Percentiles rank a stretch among this genome's conserved stretches.
phyloP scores from a whole-genome alignment of 768 basidiomycete species.

The Cubamyces lactineus region DNA sequence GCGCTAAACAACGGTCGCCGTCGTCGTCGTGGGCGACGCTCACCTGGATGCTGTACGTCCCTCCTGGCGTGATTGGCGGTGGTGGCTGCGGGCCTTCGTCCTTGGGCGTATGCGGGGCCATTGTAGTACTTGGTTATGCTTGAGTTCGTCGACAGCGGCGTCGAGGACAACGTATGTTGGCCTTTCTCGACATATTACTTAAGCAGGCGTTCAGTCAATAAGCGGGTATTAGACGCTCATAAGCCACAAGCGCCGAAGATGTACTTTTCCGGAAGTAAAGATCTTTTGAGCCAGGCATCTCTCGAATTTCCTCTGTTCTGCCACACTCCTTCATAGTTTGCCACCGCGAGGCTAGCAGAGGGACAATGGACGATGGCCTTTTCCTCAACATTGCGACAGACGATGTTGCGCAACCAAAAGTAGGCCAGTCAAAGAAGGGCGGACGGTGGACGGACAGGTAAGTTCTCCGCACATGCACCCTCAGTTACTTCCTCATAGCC shows the following conservation, averaged over 20 bases:
- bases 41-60: conserved; percentile 78
- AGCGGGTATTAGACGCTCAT: background rate
- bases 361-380: conserved; percentile 73
- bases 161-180: conserved; percentile 17
- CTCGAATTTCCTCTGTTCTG: background rate
- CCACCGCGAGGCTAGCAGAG: background rate
- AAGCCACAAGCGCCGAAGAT: conserved; percentile 5
- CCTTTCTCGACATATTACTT: conserved; percentile 17
- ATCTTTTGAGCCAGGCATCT: background rate
- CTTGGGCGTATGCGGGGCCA: conserved; percentile 37
- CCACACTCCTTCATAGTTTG: background rate
- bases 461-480: conserved; percentile 26
- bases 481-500: conserved; percentile 25
- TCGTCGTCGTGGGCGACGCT: conserved; percentile 35
- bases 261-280: conserved; percentile 8
- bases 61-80: conserved; percentile 70
- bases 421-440: conserved; percentile 48
- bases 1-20: conserved; percentile 30
- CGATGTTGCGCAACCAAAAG: conserved; percentile 4
- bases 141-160: conserved; percentile 3
- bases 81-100: conserved; percentile 49
- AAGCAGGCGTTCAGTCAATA: conserved; percentile 13
- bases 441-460: conserved; percentile 83
- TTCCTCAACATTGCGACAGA: conserved; percentile 65
- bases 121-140: conserved; percentile 15